Conservation (phyloP, 331 rosid genomes). For the Acacia pycnantha region DNA sequence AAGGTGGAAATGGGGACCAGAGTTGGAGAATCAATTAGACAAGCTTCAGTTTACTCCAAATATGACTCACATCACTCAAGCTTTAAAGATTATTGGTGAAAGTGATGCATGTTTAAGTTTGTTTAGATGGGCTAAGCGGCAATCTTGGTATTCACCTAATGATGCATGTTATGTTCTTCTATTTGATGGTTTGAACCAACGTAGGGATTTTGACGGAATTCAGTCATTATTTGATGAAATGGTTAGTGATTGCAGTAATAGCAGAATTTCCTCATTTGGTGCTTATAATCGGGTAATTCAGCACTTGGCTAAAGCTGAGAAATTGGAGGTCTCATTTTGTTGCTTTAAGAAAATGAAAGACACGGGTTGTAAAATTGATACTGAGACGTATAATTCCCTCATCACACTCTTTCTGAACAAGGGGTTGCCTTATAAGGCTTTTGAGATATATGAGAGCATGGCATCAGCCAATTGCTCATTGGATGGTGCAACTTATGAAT, state of each 20-base stretch:
- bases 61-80: slow-evolving; percentile 71
- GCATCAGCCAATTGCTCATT: slow-evolving; percentile 55
- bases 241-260: slow-evolving; percentile 63
- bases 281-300: slow-evolving; percentile 75
- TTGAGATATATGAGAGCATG: slow-evolving; percentile 93
- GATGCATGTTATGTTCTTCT: slow-evolving; percentile 69
- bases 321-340: slow-evolving; percentile 80
- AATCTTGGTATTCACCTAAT: slow-evolving; percentile 72
- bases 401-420: slow-evolving; percentile 77
- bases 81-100: slow-evolving; percentile 60
- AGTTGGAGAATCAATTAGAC: slow-evolving; percentile 88
- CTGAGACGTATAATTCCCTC: slow-evolving; percentile 73
- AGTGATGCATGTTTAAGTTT: slow-evolving; percentile 72
- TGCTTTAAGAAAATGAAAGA: slow-evolving; percentile 86
- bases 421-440: slow-evolving; percentile 91
- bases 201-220: slow-evolving; percentile 75
- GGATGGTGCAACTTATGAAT: slow-evolving; percentile 80
- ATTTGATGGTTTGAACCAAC: slow-evolving; percentile 74
- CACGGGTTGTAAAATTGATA: slow-evolving; percentile 61
- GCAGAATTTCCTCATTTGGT: slow-evolving; percentile 41
- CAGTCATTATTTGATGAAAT: slow-evolving; percentile 81
- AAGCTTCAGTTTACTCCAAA: slow-evolving; percentile 82
- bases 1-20: slow-evolving; percentile 99
- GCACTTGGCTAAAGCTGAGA: slow-evolving; percentile 86
- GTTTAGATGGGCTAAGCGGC: slow-evolving; percentile 92